Conservation (phyloP, 306 rosid genomes). For the Senna tora region DNA sequence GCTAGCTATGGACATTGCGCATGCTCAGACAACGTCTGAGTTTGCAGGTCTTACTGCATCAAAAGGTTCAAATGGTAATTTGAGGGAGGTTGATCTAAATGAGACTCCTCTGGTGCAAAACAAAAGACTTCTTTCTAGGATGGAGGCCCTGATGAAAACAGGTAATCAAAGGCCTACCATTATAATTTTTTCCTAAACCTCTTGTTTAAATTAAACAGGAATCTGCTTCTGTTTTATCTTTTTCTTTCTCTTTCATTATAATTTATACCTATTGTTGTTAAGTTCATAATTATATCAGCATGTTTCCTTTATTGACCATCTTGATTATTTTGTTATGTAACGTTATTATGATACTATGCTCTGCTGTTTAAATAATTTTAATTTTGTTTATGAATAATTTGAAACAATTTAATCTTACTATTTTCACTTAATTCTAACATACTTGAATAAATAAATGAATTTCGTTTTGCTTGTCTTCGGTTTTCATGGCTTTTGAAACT, state of each 20-base stretch:
- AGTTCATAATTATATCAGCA: neutral
- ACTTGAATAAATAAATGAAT: neutral
- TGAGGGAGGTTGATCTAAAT: slow-evolving; percentile 82
- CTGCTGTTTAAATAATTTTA: neutral
- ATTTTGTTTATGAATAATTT: neutral
- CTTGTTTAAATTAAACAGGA: neutral
- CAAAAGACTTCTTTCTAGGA: slow-evolving; percentile 66
- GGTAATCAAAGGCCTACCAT: slow-evolving; percentile 48
- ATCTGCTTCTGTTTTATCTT: neutral
- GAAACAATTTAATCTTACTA: neutral
- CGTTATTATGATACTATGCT: neutral
- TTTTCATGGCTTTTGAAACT: neutral
- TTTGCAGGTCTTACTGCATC: slow-evolving; percentile 54
- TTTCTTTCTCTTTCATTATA: neutral
- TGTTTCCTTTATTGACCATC: neutral
- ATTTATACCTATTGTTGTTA: neutral
- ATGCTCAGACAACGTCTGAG: slow-evolving; percentile 58
- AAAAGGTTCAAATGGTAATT: slow-evolving; percentile 67
- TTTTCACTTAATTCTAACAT: too few species aligned
- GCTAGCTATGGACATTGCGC: slow-evolving; percentile 84
- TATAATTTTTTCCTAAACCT: neutral
- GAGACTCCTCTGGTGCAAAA: slow-evolving; percentile 71
- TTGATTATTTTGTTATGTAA: neutral
- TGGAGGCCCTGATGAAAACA: slow-evolving; percentile 78
- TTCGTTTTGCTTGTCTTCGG: neutral